Evolutionary conservation across 2,329 filamentous ascomycete genomes (phyloP).

Genomic region (Phaeophleospora eucalypticola): DNA sequence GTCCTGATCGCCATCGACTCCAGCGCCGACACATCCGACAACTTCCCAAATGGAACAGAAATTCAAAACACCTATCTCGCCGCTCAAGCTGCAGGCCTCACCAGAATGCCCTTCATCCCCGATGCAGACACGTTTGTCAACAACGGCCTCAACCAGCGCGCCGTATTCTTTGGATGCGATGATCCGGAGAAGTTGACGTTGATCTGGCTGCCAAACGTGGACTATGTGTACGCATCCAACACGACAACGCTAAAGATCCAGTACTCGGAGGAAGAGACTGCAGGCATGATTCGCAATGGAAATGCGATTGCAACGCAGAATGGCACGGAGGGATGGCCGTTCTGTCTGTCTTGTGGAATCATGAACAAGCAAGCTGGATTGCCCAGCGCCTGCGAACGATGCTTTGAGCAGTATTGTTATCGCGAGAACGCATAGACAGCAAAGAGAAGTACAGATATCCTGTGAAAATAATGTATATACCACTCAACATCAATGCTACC

Average conservation of each 20-base stretch:
- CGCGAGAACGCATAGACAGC: neutral
- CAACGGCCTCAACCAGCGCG: constrained; percentile 55
- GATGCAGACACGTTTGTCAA: constrained; percentile 54
- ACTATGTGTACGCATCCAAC: constrained; percentile 36
- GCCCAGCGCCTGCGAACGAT: constrained; percentile 36
- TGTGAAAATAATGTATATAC: no score
- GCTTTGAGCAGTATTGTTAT: constrained; percentile 41
- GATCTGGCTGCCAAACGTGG: constrained; percentile 44
- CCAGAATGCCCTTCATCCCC: constrained; percentile 58
- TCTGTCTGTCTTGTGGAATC: constrained; percentile 44
- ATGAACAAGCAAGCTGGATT: constrained; percentile 32
- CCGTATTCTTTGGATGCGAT: constrained; percentile 62
- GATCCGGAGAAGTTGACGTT: constrained; percentile 35
- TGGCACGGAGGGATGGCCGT: constrained; percentile 34
- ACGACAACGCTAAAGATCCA: constrained; percentile 33
- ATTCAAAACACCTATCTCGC: constrained; percentile 56
- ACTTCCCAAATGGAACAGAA: constrained; percentile 60
- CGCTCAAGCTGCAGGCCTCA: constrained; percentile 48
- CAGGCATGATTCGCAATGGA: constrained; percentile 41
- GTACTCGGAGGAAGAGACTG: constrained; percentile 35
- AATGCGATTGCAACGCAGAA: constrained; percentile 38
- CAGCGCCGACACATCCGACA: constrained; percentile 55
- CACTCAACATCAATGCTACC: no score
- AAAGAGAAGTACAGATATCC: neutral
- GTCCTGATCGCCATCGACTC: constrained; percentile 64